Conservation (phyloP, 1,139 yeast species). For the Trichomonascaceae sp. region DNA sequence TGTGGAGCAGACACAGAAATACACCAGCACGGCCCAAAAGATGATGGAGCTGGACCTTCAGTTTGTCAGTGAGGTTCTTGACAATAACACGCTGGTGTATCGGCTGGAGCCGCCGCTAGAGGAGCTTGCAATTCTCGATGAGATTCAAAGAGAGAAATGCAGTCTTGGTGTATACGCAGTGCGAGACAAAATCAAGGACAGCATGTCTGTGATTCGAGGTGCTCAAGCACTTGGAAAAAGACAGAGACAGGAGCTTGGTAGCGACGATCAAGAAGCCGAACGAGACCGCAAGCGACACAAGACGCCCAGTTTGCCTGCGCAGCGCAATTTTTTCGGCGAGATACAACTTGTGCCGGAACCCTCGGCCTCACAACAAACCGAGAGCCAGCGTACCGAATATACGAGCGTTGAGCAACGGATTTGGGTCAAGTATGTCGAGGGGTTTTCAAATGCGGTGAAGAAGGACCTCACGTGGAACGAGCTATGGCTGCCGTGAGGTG, state of each 20-base stretch:
- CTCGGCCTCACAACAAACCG: not conserved
- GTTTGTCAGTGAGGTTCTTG: slow-evolving; percentile 18
- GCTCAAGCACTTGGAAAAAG: not conserved
- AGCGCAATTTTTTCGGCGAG: not conserved
- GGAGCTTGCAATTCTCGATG: slow-evolving; percentile 17
- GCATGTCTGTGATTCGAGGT: not conserved
- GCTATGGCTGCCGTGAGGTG: too few relatives aligned
- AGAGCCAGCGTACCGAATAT: not conserved
- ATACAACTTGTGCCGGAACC: not conserved
- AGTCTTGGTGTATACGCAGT: slow-evolving; percentile 14
- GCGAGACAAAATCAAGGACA: slow-evolving; percentile 1
- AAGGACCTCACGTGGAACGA: slow-evolving; percentile 74
- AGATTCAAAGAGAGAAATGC: slow-evolving; percentile 12
- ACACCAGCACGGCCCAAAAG: not conserved
- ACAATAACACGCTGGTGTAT: slow-evolving; percentile 19
- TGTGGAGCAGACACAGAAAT: not conserved
- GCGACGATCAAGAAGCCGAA: not conserved
- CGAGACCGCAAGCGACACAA: not conserved
- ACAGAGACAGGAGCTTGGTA: not conserved
- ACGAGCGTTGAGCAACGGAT: slow-evolving; percentile 24
- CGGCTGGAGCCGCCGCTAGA: slow-evolving; percentile 28
- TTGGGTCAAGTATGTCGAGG: slow-evolving; percentile 91
- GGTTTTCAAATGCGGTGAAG: slow-evolving; percentile 87
- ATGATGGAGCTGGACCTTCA: slow-evolving; percentile 18
- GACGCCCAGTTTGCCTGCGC: not conserved